Conservation (phyloP, 2,329 filamentous ascomycete genomes). For the Massarina eburnea region DNA sequence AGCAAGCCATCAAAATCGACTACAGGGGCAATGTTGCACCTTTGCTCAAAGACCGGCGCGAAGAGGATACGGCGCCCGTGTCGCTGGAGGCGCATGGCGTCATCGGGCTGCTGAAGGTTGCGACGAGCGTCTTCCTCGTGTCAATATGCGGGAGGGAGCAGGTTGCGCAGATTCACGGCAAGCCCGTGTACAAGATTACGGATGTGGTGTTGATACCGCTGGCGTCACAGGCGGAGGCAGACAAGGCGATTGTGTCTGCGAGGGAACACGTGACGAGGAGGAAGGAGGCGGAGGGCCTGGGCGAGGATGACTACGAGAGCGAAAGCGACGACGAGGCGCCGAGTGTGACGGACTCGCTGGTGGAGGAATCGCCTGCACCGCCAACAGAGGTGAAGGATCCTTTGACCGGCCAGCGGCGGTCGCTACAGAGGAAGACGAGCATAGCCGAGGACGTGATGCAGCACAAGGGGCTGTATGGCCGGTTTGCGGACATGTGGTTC, state of each 20-base stretch:
- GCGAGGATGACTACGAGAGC: conserved; percentile 26
- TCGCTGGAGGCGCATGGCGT: conserved; percentile 55
- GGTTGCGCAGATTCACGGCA: conserved; percentile 82
- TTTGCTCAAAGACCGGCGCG: conserved; percentile 44
- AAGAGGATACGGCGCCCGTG: conserved; percentile 40
- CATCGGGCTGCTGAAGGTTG: conserved; percentile 76
- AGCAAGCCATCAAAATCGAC: conserved; percentile 66
- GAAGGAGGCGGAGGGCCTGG: conserved; percentile 23
- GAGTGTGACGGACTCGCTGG: conserved; percentile 41
- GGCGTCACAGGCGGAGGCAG: conserved; percentile 72
- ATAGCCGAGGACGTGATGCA: conserved; percentile 88
- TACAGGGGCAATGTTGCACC: conserved; percentile 64
- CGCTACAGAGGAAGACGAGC: conserved; percentile 47
- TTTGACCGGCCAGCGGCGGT: conserved; percentile 27
- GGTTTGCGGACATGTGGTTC: conserved; percentile 91
- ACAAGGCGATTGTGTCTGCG: conserved; percentile 68
- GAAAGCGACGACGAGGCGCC: conserved; percentile 38
- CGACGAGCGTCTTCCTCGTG: conserved; percentile 79
- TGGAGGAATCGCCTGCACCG: conserved; percentile 36
- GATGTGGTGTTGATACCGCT: conserved; percentile 91
- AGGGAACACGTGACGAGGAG: conserved; percentile 48
- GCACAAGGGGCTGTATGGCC: conserved; percentile 78
- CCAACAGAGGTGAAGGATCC: conserved; percentile 36
- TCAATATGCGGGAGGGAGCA: conserved; percentile 84
- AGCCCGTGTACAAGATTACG: conserved; percentile 81